Evolutionary conservation across 768 basidiomycete species (phyloP).

Genomic region (Coprinellus micaceus): DNA sequence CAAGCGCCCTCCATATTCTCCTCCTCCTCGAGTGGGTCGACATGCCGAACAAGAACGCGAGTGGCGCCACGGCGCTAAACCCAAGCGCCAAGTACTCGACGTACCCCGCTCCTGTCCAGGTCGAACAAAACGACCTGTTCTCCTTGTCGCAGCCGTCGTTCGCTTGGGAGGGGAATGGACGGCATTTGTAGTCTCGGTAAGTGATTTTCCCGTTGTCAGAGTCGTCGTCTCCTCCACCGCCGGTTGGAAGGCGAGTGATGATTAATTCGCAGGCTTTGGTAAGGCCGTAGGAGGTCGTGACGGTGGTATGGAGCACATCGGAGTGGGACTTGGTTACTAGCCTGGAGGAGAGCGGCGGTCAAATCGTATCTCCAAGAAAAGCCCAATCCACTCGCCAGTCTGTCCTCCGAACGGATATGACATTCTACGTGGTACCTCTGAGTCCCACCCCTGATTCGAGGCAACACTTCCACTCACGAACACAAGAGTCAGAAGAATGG

Average conservation of each 20-base stretch:
- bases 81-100: constrained; percentile 61
- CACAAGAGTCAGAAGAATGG: constrained; percentile 45
- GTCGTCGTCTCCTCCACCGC: constrained; percentile 30
- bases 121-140: constrained; percentile 56
- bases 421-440: constrained; percentile 42
- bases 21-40: constrained; percentile 70
- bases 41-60: constrained; percentile 61
- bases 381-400: constrained; percentile 52
- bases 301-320: constrained; percentile 43
- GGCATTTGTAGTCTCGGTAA: constrained; percentile 59
- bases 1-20: constrained; percentile 74
- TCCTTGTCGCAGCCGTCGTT: constrained; percentile 47
- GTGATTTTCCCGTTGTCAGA: constrained; percentile 31
- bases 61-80: constrained; percentile 55
- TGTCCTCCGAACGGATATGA: constrained; percentile 49
- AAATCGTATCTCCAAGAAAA: neutral
- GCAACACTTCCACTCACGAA: constrained; percentile 40
- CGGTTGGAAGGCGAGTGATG: constrained; percentile 46
- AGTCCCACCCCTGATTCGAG: neutral
- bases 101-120: constrained; percentile 72
- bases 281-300: constrained; percentile 59
- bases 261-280: constrained; percentile 52
- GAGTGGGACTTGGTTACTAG: constrained; percentile 36
- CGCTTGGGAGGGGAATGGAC: constrained; percentile 58
- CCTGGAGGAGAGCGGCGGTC: constrained; percentile 27